A percentile compares a stretch with the other conserved stretches of the same genome.
Conservation (phyloP, 2,329 filamentous ascomycete genomes). For the Cryphonectria parasitica region DNA sequence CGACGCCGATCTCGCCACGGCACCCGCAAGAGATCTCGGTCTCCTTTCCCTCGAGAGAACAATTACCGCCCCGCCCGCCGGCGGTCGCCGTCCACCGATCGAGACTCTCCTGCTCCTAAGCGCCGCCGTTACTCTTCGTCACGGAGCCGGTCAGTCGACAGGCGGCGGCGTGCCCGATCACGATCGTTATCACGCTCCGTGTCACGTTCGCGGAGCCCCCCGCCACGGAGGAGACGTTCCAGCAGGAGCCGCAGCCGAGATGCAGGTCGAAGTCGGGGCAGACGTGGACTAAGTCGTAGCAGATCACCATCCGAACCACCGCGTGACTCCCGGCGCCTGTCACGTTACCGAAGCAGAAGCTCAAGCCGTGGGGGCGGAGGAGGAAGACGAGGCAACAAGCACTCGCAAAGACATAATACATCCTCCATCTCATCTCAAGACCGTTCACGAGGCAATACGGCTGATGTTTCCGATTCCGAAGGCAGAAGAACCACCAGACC, state of each 20-base stretch:
- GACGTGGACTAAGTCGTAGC: conserved; percentile 31
- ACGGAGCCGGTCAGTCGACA: conserved; percentile 50
- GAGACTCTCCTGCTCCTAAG: conserved; percentile 50
- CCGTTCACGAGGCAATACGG: conserved; percentile 55
- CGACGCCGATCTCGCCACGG: conserved; percentile 30
- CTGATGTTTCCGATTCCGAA: conserved; percentile 60
- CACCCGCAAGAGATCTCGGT: conserved; percentile 41
- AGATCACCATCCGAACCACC: conserved; percentile 27
- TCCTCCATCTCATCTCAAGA: conserved; percentile 57
- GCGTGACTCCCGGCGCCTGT: conserved; percentile 29
- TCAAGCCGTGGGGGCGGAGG: conserved; percentile 27
- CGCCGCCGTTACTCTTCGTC: conserved; percentile 55
- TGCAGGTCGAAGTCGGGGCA: conserved; percentile 21
- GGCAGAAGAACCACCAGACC: conserved; percentile 36
- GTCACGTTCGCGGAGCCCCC: conserved; percentile 39
- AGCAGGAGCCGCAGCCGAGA: conserved; percentile 40
- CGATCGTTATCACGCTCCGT: conserved; percentile 45
- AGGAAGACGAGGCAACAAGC: conserved; percentile 24
- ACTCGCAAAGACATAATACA: conserved; percentile 50
- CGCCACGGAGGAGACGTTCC: conserved; percentile 39
- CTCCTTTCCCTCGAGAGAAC: conserved; percentile 38
- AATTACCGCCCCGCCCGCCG: conserved; percentile 34
- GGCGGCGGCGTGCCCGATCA: conserved; percentile 45
- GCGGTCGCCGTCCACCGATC: conserved; percentile 38
- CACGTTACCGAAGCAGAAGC: conserved; percentile 29